phyloP scores from a whole-genome alignment of 371 early-diverging fungal species.

The Dinochytrium kinnereticum region DNA sequence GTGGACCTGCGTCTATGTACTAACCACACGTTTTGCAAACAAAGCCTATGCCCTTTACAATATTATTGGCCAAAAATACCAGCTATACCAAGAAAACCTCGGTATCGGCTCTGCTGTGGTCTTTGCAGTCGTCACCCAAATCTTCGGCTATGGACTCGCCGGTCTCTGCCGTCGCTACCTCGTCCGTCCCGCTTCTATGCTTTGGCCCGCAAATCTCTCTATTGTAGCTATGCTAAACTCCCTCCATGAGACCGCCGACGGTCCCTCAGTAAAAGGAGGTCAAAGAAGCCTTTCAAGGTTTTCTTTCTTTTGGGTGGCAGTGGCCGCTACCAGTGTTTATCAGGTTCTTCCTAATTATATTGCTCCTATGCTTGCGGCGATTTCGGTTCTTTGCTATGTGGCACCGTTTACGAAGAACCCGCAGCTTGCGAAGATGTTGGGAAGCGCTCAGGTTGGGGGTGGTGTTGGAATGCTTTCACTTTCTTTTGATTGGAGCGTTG shows the following conservation, averaged over 20 bases:
- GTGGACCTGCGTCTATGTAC: not conserved
- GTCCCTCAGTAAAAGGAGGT: not conserved
- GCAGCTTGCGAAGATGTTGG: slow-evolving; percentile 40
- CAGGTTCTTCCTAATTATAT: slow-evolving; percentile 66
- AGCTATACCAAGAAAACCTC: slow-evolving; percentile 21
- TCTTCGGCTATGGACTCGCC: slow-evolving; percentile 22
- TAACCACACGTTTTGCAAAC: not conserved
- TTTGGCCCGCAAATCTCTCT: slow-evolving; percentile 62
- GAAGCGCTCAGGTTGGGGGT: slow-evolving; percentile 58
- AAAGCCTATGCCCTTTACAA: slow-evolving; percentile 26
- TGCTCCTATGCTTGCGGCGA: slow-evolving; percentile 58
- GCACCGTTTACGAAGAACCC: slow-evolving; percentile 65
- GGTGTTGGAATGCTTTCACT: slow-evolving; percentile 67
- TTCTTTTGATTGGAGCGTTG: slow-evolving; percentile 70
- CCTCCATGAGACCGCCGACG: slow-evolving; percentile 16
- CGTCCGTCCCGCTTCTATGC: slow-evolving; percentile 21
- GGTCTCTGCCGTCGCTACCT: slow-evolving; percentile 23
- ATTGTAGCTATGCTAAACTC: slow-evolving; percentile 31
- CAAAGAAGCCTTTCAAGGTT: slow-evolving; percentile 41
- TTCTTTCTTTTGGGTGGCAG: slow-evolving; percentile 68
- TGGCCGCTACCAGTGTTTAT: slow-evolving; percentile 61
- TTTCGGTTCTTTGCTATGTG: slow-evolving; percentile 62
- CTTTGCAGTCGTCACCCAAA: slow-evolving; percentile 17
- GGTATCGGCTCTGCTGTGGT: not conserved
- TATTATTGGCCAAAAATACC: slow-evolving; percentile 23